These are phyloP conservation scores for Tetrapisispora phaffii DNA, from an alignment of 805 yeast species.

Conservation along the genomic window DNA sequence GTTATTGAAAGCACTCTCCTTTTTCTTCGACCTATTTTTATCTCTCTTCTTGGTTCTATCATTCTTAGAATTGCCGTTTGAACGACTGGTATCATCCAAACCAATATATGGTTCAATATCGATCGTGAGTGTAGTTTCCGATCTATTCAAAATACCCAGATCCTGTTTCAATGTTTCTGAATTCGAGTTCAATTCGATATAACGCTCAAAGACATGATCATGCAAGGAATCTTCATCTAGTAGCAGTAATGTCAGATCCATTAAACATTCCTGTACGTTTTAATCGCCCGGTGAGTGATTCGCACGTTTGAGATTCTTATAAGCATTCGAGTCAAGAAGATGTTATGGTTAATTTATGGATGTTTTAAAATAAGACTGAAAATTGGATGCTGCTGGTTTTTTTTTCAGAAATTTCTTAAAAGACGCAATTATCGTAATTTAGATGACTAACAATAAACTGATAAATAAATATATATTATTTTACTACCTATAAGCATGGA, in stretches of 20 bases:
- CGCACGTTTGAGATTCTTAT: no score
- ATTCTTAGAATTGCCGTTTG: background rate
- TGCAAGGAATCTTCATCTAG: slow-evolving; percentile 16
- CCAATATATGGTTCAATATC: slow-evolving; percentile 18
- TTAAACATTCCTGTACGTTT: background rate
- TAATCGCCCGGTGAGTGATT: no score
- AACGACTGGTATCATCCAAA: background rate
- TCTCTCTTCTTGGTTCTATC: background rate
- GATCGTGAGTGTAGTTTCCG: slow-evolving; percentile 7
- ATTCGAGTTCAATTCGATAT: slow-evolving; percentile 16
- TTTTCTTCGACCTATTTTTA: background rate
- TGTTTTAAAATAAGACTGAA: no score
- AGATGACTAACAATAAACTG: no score
- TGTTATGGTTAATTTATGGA: no score
- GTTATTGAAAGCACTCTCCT: background rate
- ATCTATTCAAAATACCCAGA: slow-evolving; percentile 23
- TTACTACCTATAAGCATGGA: no score
- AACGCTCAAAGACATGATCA: slow-evolving; percentile 28
- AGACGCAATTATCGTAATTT: no score
- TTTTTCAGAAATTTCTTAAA: no score
- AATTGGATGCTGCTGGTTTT: no score
- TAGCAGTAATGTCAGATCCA: background rate
- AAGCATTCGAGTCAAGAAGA: no score
- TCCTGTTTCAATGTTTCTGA: slow-evolving; percentile 22
- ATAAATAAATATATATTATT: no score